A percentile compares a stretch with the other conserved stretches of the same genome.
phyloP scores from a whole-genome alignment of 108 stramenopile genomes.

The Discostella stelligeroides region DNA sequence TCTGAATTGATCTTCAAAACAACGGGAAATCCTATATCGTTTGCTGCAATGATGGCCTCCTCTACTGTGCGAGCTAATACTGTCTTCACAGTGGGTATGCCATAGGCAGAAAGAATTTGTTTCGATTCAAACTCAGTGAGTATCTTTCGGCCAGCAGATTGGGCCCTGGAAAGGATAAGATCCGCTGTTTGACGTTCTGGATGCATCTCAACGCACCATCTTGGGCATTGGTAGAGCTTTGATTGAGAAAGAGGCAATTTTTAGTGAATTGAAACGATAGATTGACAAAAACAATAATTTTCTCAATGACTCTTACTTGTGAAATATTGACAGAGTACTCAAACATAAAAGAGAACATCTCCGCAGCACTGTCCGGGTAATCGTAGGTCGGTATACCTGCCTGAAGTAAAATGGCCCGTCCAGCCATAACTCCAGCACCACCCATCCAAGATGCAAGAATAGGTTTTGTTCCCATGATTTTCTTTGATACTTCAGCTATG shows the following conservation, averaged over 20 bases:
- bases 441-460: conserved; percentile 51
- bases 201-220: conserved; percentile 47
- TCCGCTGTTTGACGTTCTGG: conserved; percentile 29
- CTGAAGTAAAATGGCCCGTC: conserved; percentile 32
- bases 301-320: not conserved
- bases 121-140: conserved; percentile 44
- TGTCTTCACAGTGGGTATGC: conserved; percentile 32
- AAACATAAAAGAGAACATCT: conserved; percentile 44
- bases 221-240: conserved; percentile 38
- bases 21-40: conserved; percentile 36
- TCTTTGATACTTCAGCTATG: conserved; percentile 36
- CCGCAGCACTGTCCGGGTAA: conserved; percentile 41
- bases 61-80: conserved; percentile 22
- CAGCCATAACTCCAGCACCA: conserved; percentile 30
- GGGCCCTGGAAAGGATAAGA: conserved; percentile 32
- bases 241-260: conserved; percentile 11
- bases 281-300: not conserved
- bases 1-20: conserved; percentile 37
- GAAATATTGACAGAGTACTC: conserved; percentile 12
- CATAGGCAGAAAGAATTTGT: conserved; percentile 30
- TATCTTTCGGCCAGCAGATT: conserved; percentile 22
- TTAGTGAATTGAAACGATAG: no score
- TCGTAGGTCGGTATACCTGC: conserved; percentile 40
- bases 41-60: conserved; percentile 35
- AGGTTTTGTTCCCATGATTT: conserved; percentile 26